Conservation (phyloP, 2,329 filamentous ascomycete genomes). For the Malbranchea zuffiana region DNA sequence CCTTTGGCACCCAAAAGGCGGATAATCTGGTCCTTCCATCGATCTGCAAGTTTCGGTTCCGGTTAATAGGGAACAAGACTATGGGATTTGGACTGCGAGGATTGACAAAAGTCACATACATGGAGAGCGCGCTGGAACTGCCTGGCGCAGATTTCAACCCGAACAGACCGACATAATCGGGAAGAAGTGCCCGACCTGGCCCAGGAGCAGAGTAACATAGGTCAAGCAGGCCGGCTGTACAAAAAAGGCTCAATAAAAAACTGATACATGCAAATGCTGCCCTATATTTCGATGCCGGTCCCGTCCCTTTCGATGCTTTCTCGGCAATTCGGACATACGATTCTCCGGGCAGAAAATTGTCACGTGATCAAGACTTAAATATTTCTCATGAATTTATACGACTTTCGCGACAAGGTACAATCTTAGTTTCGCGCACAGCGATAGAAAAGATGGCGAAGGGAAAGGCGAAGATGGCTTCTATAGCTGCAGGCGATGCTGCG, state of each 20-base stretch:
- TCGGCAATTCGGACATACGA: too few relatives aligned
- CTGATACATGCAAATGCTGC: too few relatives aligned
- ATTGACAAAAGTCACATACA: neutral
- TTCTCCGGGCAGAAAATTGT: too few relatives aligned
- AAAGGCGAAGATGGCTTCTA: conserved; percentile 27
- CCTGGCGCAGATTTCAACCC: neutral
- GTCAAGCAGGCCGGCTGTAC: too few relatives aligned
- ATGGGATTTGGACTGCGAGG: neutral
- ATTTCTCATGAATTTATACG: too few relatives aligned
- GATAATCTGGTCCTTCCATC: conserved; percentile 55
- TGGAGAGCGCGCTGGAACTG: conserved; percentile 1
- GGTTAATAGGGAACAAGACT: neutral
- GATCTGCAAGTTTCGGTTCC: conserved; percentile 27
- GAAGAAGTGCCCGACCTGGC: conserved; percentile 1
- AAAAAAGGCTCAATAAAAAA: too few relatives aligned
- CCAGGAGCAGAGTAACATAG: conserved; percentile 5
- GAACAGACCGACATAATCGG: neutral
- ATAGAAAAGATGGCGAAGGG: conserved; percentile 29
- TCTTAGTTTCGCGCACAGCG: neutral
- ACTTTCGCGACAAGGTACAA: too few relatives aligned
- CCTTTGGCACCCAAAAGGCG: conserved; percentile 67
- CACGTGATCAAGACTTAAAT: too few relatives aligned
- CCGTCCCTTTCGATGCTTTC: too few relatives aligned
- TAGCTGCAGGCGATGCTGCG: conserved; percentile 15
- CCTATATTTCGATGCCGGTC: too few relatives aligned